Evolutionary conservation across 192 early-diverging fungal genomes (phyloP), one percentile per base, ranked within the genome.

Genomic region (Entomortierella beljakovae): DNA sequence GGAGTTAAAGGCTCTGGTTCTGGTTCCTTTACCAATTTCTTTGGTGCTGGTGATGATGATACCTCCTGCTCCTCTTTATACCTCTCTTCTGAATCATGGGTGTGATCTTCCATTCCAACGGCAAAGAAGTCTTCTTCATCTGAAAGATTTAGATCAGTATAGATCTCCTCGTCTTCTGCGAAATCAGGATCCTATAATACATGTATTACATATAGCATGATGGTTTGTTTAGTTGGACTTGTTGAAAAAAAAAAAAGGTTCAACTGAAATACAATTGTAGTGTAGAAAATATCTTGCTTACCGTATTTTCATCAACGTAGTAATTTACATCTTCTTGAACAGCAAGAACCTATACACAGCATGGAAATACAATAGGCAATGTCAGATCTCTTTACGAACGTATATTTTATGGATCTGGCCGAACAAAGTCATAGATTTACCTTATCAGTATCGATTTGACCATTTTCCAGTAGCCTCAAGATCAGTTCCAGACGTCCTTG

Each of bases 301-400:
- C 87, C 83, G 92, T 90, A 85, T 97, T 97, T 64, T 82, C 83
- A 59, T 97, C 94, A 7, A 97, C 90, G 81, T 99, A 99, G 70
- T 96, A 98, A 28, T 92, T 88, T 2, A 99, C 89, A 68, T 96
- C 93, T 34, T 98, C 96, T 71, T 94, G 89, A 65, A 99, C 93
- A 31, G 59, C 86, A 65, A 87, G 81, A 28, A 95, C 90, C 92
- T 94, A 79, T 13, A 40, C 2, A 22, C 46, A 35, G 13, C 7
- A 54, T 9, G 18, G 6, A 6, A 53, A 46, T 46, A 46, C 15
- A 5, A 46, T 46, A 16, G 20, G 13, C 37, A 38, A 8, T 13
- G 37, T 38, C 6, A 38, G 37, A 38, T 38, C 37, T 40, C 6
- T 40, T 9, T 40, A 40, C 13, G 7, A 13, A 40, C 6, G 37